Base-by-base conservation (phyloP, 2,329 filamentous ascomycete genomes). In the Curvularia hawaiiensis region DNA sequence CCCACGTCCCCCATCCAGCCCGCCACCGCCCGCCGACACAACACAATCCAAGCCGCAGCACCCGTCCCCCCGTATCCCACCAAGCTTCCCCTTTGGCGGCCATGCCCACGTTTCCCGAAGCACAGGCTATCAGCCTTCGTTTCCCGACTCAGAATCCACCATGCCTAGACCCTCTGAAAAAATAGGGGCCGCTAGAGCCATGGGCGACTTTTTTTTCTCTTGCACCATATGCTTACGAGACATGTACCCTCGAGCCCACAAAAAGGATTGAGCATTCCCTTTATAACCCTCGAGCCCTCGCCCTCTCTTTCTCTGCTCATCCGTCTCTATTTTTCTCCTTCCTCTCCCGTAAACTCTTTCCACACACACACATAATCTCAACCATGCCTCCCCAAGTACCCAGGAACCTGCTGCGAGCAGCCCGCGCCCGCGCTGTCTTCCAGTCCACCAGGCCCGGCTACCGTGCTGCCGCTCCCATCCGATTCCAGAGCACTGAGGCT, bases 351-450 rank as follows among this genome's bases (percentile, higher is more conserved):
- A 20, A n/a, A 18, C 16, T 31, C 39, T n/a, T 22, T n/a, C 8
- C 38, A 35, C 20, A 43, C 24, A 33, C 47, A 16, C 14, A n/a
- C 28, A 40, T 22, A 35, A 40, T 28, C 11, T 9, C 39, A 22
- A 48, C 40, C 35, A 61, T 61, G 58, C 58, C 58, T 59, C 58
- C 58, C 28, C 58, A 61, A 52, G 52, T 61, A 35, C 51, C 58
- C 18, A 58, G 56, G 44, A 61, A 61, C 52, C 43, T 61, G 24
- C 48, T 61, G 47, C 58, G 58, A 40, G 58, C 58, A n/a, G 50
- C 55, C 22, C 58, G 58, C 44, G 58, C 58, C 9, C 55, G 52
- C 26, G 56, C 56, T 22, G 55, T 61, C 38, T 61, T 61, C 47
- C 58, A 61, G 28, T 58, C 55, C 14, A 61, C 58, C 39, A 52